These are phyloP conservation scores for Linnemannia hyalina DNA, from an alignment of 192 early-diverging fungal species.

Conservation along the genomic window DNA sequence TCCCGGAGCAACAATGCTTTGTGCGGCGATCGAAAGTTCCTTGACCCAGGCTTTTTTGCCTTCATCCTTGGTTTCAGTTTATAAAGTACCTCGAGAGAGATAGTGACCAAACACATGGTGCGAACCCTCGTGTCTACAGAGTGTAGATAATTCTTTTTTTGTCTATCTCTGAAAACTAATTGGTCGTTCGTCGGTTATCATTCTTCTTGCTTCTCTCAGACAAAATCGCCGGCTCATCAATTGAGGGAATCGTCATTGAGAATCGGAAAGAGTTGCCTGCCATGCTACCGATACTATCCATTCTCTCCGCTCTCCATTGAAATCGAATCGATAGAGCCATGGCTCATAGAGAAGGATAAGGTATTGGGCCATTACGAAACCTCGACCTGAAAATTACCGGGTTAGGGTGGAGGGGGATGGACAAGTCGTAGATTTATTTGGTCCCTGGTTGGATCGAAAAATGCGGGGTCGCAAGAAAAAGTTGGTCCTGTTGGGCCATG, in stretches of 20 bases:
- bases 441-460: slow-evolving; percentile 20
- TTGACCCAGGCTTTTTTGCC: not conserved
- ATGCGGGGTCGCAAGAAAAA: slow-evolving; percentile 22
- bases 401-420: not conserved
- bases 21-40: not conserved
- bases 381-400: not conserved
- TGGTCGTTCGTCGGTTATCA: not conserved
- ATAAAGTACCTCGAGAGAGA: not conserved
- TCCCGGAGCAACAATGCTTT: not conserved
- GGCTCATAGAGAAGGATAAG: not conserved
- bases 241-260: not conserved
- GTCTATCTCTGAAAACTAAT: not conserved
- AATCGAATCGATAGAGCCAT: not conserved
- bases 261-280: not conserved
- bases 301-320: not conserved
- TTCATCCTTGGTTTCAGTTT: not conserved
- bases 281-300: not conserved
- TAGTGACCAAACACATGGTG: not conserved
- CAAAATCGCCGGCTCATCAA: not conserved
- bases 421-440: slow-evolving; percentile 18
- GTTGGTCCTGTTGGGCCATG: not conserved
- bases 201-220: no score
- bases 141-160: not conserved
- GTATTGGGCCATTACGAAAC: not conserved
- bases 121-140: not conserved